Percentiles rank a stretch among this genome's conserved stretches.
Conservation (phyloP, 2,329 filamentous ascomycete genomes). For the Teratosphaeria viscida region DNA sequence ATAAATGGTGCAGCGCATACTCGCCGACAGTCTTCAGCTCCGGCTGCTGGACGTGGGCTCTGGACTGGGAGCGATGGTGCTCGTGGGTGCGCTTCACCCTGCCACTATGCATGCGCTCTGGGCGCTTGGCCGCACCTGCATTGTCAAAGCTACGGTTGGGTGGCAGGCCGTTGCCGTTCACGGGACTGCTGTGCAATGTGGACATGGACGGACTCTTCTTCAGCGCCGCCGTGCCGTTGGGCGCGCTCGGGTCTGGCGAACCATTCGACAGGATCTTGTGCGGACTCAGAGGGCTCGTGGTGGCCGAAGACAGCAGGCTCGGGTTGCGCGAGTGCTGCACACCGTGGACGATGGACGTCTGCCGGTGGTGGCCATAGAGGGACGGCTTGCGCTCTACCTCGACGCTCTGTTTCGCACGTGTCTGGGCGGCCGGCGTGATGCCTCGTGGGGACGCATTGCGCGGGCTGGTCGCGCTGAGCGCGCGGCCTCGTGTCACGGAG, state of each 20-base stretch:
- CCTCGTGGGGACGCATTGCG: conserved; percentile 34
- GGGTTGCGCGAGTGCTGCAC: conserved; percentile 86
- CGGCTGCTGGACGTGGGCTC: conserved; percentile 39
- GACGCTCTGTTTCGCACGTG: conserved; percentile 27
- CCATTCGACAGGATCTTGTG: conserved; percentile 58
- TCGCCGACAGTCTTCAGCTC: conserved; percentile 93
- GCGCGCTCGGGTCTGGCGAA: conserved; percentile 11
- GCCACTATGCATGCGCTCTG: conserved; percentile 39
- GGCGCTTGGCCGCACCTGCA: conserved; percentile 18
- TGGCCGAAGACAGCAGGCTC: conserved; percentile 65
- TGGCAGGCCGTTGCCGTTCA: conserved; percentile 10
- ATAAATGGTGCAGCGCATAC: conserved; percentile 91
- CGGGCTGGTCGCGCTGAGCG: conserved; percentile 31
- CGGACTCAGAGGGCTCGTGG: conserved; percentile 72
- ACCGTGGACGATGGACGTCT: conserved; percentile 95
- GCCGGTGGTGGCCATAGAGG: conserved; percentile 77
- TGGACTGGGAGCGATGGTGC: conserved; percentile 60
- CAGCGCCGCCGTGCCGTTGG: conserved; percentile 8
- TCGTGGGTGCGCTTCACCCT: conserved; percentile 62
- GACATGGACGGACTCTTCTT: conserved; percentile 26
- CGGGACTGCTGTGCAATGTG: conserved; percentile 14
- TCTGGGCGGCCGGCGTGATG: conserved; percentile 32
- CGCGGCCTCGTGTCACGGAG: conserved; percentile 36
- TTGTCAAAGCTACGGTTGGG: conserved; percentile 21
- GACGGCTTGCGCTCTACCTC: conserved; percentile 41